Percentiles rank a stretch among this genome's conserved stretches.
Conservation (phyloP, 2,329 filamentous ascomycete species). For the Ramularia endophylla region DNA sequence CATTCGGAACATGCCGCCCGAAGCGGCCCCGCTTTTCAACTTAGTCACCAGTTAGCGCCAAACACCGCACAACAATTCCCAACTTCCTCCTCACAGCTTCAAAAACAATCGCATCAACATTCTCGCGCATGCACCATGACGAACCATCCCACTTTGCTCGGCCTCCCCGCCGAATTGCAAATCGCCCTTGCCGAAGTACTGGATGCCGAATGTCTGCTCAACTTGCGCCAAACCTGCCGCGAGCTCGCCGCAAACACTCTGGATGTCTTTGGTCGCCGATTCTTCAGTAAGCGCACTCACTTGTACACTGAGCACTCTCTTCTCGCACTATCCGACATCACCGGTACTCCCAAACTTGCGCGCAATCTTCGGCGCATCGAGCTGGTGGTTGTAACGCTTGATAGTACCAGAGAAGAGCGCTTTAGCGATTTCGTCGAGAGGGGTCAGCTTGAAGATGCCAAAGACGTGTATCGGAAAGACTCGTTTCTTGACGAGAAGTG, state of each 20-base stretch:
- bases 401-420: background rate
- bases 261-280: background rate
- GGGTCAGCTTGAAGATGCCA: no score
- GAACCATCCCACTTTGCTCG: background rate
- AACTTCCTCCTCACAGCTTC: no score
- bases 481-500: no score
- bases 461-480: no score
- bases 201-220: background rate
- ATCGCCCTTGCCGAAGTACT: background rate
- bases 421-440: no score
- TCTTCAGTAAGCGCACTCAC: background rate
- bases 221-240: background rate
- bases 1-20: no score
- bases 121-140: background rate
- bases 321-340: background rate
- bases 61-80: no score
- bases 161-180: slow-evolving; percentile 1
- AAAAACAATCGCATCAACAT: no score
- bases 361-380: background rate
- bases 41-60: no score
- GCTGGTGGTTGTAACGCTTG: background rate
- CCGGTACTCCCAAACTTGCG: background rate
- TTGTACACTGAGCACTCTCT: background rate
- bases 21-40: no score
- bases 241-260: background rate